Base-by-base conservation (phyloP, 2,329 filamentous ascomycete species). In the Apiospora pterosperma region DNA sequence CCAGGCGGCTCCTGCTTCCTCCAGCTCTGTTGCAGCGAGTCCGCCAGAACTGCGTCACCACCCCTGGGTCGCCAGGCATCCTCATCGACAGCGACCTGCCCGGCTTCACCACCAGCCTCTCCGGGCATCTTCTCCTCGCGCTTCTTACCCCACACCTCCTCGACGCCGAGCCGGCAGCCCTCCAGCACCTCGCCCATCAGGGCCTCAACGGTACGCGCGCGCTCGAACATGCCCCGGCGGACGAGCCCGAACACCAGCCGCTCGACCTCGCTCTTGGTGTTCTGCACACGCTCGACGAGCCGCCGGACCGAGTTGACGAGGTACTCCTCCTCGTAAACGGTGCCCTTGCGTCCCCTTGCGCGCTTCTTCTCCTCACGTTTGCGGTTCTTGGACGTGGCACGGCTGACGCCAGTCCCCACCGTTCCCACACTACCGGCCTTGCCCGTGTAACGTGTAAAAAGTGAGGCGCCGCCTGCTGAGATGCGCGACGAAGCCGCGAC, bases 291-390 rank as follows among this genome's bases (percentile, higher is more conserved):
- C 76, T 97, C 93, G 16, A 97, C 87, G 38, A 99, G 83, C 28
- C 96, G 84, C 14, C 90, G 87, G 39, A 98, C 89, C 70, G 90
- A 95, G 76, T 94, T 96, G 65, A 97, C 90, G 5, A 99, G 86
- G 76, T 99, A 99, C 77, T 98, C 96, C 75, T 98, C 95, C 77
- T 99, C 96, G 77, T 99, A 99, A 5, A 99, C 92, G 19, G 92
- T 97, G 12, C 96, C 96, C 82, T 98, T 98, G 76, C 97, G 95
- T 28, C 96, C 96, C 8, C 93, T 84, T 0, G 96, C 96, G 19
- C 95, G 88, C 85, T 99, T 99, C 76, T 97, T 89, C 82, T 99
- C 96, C 78, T 99, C 96, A 23, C 93, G 85, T 28, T 90, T 85
- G 62, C 93, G 88, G 74, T 97, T 97, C 82, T 96, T 97, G 74